Evolutionary conservation across 352 stramenopile genomes (phyloP), one percentile per base, ranked within the genome.

Genomic region (Globisporangium perplexum): DNA sequence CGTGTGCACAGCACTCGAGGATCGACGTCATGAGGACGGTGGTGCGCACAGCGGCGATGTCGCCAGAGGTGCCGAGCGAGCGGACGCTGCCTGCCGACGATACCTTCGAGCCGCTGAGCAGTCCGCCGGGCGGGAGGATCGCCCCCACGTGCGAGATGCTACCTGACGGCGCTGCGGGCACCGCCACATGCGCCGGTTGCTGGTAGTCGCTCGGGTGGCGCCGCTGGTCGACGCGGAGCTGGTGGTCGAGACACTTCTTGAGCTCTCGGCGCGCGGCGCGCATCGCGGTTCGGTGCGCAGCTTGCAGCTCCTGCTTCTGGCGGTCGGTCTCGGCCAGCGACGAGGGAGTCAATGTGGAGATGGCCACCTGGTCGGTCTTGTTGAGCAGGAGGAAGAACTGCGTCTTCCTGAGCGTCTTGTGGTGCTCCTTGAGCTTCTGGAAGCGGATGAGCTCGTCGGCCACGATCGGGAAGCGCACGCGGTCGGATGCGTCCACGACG

Each of bases 321-420:
- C 56, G 55, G 36, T 68, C 51, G 48, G 15, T 33, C 30, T 66
- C 53, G 39, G 17, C 22, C 26, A 24, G 17, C 3, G 42, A 28
- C 14, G 15, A 54, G 48, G 38, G 49, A 47, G n/a, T n/a, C 12
- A n/a, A 63, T 36, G 6, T 39, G 47, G 8, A 53, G 36, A 20
- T 0, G 38, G 49, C 20, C 15, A 67, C 63, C 18, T 58, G 45
- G 49, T 87, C 76, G 1, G 55, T 68, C 63, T 88, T 88, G 65
- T 88, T 88, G 35, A 88, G 53, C 17, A 88, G 26, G 2, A 86
- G 47, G 39, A 83, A 71, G 33, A 87, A 63, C 38, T 68, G 76
- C 0, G 69, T 48, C 8, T 66, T 63, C 17, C 62, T 50, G 39
- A 84, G 62, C 17, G 17, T 30, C 20, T 68, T 69, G 18, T 56